Percentiles rank a stretch among this genome's conserved stretches.
Evolutionary conservation across 805 yeast genomes (phyloP).

Genomic region (Candida tammaniensis): DNA sequence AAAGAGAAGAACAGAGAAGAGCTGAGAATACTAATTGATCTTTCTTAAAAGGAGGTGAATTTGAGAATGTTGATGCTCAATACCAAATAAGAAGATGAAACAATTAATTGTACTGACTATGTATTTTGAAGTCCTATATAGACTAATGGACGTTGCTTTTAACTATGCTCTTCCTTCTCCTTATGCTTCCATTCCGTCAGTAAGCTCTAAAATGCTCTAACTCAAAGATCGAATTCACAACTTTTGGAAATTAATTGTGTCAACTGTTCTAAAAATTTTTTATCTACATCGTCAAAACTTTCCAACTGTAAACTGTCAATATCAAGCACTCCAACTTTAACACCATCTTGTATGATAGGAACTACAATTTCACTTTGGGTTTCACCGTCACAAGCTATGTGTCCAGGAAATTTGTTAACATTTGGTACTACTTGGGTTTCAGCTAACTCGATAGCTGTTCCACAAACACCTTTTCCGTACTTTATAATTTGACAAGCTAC

Average conservation of each 20-base stretch:
- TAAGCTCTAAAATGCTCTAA: too few species aligned
- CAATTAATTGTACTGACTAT: too few species aligned
- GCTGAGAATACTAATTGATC: too few species aligned
- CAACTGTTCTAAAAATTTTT: slow-evolving; percentile 54
- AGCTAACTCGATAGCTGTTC: slow-evolving; percentile 63
- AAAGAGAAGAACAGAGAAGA: slow-evolving; percentile 54
- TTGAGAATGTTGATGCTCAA: too few species aligned
- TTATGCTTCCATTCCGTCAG: too few species aligned
- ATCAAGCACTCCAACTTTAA: slow-evolving; percentile 75
- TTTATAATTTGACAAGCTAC: slow-evolving; percentile 88
- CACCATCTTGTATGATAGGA: slow-evolving; percentile 53
- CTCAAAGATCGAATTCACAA: slow-evolving; percentile 44
- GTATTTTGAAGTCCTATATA: background rate
- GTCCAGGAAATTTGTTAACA: slow-evolving; percentile 82
- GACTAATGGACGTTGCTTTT: background rate
- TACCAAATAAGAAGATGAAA: too few species aligned
- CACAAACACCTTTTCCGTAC: slow-evolving; percentile 89
- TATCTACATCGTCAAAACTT: slow-evolving; percentile 71
- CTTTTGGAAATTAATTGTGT: slow-evolving; percentile 50
- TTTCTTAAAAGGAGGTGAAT: too few species aligned
- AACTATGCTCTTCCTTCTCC: too few species aligned
- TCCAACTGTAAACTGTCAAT: slow-evolving; percentile 66
- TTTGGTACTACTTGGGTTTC: slow-evolving; percentile 73
- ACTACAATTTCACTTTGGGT: slow-evolving; percentile 92
- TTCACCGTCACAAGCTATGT: slow-evolving; percentile 96